Percentiles rank a stretch among this genome's conserved stretches.
Evolutionary conservation across 768 basidiomycete genomes (phyloP).

Genomic region (Ephemerocybe angulata): DNA sequence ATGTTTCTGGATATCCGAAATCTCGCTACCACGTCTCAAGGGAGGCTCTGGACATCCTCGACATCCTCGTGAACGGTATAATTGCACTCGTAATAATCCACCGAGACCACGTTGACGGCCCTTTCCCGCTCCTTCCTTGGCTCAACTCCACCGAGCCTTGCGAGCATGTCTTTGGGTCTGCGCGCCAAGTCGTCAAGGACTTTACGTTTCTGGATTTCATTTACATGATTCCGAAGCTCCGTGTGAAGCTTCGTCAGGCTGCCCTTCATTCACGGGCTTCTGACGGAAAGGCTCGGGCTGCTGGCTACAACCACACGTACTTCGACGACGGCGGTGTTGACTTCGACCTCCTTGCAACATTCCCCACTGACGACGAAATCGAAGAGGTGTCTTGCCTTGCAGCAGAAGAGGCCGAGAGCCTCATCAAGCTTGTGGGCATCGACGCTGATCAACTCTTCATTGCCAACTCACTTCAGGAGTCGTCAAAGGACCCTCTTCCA

Average conservation of each 20-base stretch:
- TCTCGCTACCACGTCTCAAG: constrained; percentile 28
- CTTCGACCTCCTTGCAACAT: constrained; percentile 13
- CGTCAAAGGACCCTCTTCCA: too few relatives aligned
- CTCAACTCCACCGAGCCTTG: too few relatives aligned
- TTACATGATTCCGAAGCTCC: constrained; percentile 17
- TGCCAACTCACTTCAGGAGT: too few relatives aligned
- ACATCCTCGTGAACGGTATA: constrained; percentile 28
- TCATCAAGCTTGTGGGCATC: constrained; percentile 12
- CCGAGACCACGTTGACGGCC: constrained; percentile 25
- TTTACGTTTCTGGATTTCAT: constrained; percentile 26
- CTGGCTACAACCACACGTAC: constrained; percentile 17
- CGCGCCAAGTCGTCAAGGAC: constrained; percentile 28
- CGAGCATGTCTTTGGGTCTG: constrained; percentile 32
- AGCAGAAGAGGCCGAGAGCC: constrained; percentile 14
- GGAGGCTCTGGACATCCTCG: constrained; percentile 27
- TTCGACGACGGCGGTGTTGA: constrained; percentile 13
- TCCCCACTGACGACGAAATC: constrained; percentile 20
- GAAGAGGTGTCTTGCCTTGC: constrained; percentile 8
- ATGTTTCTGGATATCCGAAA: constrained; percentile 17
- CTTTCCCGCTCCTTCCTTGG: constrained; percentile 30
- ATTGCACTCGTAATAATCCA: constrained; percentile 30
- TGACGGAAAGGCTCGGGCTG: background rate
- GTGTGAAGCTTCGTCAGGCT: constrained; percentile 11
- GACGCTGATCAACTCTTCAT: constrained; percentile 15
- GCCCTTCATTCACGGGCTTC: background rate